phyloP scores from a whole-genome alignment of 495 filamentous ascomycete species.

The Trichoderma reesei region DNA sequence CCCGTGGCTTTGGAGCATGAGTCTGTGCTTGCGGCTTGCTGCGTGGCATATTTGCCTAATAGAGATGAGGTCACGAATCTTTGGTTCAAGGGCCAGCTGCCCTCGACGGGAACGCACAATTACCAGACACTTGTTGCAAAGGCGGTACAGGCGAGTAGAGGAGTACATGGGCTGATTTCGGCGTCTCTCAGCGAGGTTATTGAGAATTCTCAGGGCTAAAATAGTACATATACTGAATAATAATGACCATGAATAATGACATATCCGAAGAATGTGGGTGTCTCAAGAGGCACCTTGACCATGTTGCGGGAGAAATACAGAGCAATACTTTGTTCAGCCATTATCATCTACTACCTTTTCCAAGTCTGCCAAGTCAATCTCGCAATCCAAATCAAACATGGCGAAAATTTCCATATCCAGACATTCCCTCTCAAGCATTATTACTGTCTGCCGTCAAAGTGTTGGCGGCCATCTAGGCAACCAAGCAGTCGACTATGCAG shows the following conservation, averaged over 20 bases:
- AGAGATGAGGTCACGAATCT: constrained; percentile 89
- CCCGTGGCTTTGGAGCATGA: constrained; percentile 72
- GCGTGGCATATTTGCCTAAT: constrained; percentile 79
- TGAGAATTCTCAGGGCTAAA: background rate
- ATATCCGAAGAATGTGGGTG: background rate
- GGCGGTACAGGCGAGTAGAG: constrained; percentile 27
- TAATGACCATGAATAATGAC: background rate
- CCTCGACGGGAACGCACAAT: constrained; percentile 27
- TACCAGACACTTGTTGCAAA: constrained; percentile 34
- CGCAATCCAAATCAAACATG: too few species aligned
- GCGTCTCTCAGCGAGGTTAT: constrained; percentile 1
- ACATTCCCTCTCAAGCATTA: background rate
- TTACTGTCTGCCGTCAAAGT: background rate
- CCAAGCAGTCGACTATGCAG: background rate
- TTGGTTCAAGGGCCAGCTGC: constrained; percentile 73
- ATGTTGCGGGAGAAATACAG: too few species aligned
- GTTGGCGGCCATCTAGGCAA: background rate
- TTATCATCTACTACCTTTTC: too few species aligned
- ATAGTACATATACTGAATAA: background rate
- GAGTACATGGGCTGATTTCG: background rate
- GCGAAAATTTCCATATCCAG: too few species aligned
- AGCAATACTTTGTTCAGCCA: too few species aligned
- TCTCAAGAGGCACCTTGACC: background rate
- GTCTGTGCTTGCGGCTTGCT: constrained; percentile 69
- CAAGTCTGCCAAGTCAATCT: too few species aligned